Percentiles rank a stretch among this genome's conserved stretches.
Evolutionary conservation across 2,329 filamentous ascomycete genomes (phyloP).

Genomic region (Cercospora sesami): DNA sequence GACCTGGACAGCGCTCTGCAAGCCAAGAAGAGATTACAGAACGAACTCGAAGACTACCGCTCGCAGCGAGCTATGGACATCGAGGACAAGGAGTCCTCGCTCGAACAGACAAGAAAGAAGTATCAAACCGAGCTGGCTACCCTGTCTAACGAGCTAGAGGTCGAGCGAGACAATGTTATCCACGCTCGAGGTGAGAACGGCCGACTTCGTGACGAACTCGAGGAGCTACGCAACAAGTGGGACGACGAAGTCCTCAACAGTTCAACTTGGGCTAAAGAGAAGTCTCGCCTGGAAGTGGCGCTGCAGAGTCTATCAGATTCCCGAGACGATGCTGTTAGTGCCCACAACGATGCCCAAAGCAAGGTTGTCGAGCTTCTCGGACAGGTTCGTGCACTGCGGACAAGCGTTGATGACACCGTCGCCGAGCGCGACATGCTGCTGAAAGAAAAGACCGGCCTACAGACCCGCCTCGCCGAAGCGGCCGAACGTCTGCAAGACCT

Average conservation of each 20-base stretch:
- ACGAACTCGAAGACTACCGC: constrained; percentile 96
- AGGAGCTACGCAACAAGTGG: constrained; percentile 94
- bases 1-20: constrained; percentile 83
- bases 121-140: constrained; percentile 91
- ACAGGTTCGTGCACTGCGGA: constrained; percentile 81
- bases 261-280: constrained; percentile 98
- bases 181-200: constrained; percentile 81
- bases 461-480: constrained; percentile 81
- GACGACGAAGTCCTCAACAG: constrained; percentile 97
- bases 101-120: constrained; percentile 97
- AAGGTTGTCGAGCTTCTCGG: constrained; percentile 89
- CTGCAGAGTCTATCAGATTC: constrained; percentile 84
- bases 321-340: constrained; percentile 88
- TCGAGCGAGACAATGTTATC: constrained; percentile 87
- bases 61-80: constrained; percentile 93
- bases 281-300: constrained; percentile 84
- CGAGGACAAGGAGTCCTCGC: constrained; percentile 91
- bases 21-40: constrained; percentile 89
- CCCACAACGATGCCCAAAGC: constrained; percentile 91
- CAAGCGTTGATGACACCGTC: constrained; percentile 79
- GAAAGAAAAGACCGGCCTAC: constrained; percentile 87
- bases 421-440: constrained; percentile 80
- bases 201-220: constrained; percentile 89
- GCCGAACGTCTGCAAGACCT: constrained; percentile 86
- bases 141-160: constrained; percentile 86